Conservation (phyloP, 2,329 filamentous ascomycete species). For the Diplodia sapinea region DNA sequence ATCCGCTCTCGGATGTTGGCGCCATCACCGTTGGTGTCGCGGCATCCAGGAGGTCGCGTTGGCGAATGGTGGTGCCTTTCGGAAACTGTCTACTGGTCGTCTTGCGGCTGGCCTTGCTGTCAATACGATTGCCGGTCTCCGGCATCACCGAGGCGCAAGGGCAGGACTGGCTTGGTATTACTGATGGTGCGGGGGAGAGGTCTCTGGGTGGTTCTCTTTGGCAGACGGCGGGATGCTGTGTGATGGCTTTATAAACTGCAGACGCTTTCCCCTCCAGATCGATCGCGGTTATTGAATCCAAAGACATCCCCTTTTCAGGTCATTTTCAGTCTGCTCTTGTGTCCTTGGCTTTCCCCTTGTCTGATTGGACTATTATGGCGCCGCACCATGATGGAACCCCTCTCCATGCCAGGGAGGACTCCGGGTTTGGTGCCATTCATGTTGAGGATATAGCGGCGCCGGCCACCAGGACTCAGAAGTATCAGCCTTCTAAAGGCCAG, state of each 20-base stretch:
- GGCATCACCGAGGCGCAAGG: slow-evolving; percentile 10
- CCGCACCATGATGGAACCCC: slow-evolving; percentile 1
- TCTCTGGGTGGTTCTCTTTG: neutral
- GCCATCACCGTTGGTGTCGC: slow-evolving; percentile 2
- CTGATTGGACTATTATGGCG: slow-evolving; percentile 13
- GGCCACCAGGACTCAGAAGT: slow-evolving; percentile 7
- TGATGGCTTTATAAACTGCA: slow-evolving; percentile 13
- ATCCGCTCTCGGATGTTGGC: slow-evolving; percentile 13
- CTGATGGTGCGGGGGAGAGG: slow-evolving; percentile 7
- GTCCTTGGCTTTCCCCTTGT: neutral
- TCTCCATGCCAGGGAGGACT: slow-evolving; percentile 13
- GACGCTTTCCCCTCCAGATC: slow-evolving; percentile 10
- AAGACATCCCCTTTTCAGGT: neutral
- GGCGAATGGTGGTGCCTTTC: neutral
- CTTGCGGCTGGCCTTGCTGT: neutral
- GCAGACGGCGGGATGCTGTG: neutral
- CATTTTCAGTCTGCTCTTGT: neutral
- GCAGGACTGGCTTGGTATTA: slow-evolving; percentile 7
- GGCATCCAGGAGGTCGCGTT: neutral
- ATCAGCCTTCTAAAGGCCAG: slow-evolving; percentile 4
- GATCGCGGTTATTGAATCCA: slow-evolving; percentile 11
- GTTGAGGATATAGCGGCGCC: slow-evolving; percentile 12
- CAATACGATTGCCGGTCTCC: slow-evolving; percentile 2
- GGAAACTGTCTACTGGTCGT: neutral
- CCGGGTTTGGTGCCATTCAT: slow-evolving; percentile 16